Evolutionary conservation across 305 asterid genomes (phyloP), one percentile per base, ranked within the genome.

Genomic region (Rubia peregrina): DNA sequence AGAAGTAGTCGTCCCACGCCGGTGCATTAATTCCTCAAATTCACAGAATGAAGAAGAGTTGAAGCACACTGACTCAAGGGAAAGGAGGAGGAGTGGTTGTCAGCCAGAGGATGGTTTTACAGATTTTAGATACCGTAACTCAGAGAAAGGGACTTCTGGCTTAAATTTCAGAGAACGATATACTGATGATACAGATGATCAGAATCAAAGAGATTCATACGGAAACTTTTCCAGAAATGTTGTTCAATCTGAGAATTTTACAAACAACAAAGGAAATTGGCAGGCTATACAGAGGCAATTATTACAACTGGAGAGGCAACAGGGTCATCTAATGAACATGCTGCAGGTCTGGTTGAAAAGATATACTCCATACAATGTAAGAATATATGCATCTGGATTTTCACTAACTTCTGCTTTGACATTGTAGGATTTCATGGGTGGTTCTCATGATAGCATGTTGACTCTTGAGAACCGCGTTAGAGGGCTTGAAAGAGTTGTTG

Each of bases 401-500:
- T 74, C 33, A 33, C 75, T 72, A 62, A 83, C 57, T 40, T 41
- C 38, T 70, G 55, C 63, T 74, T 72, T 82, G 72, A 68, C 78
- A 21, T 64, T 73, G 76, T 83, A 95, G 96, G 98, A 92, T 72
- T 92, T 92, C 81, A 95, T 92, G 98, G 97, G 99, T 40, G 96
- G 99, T 64, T 95, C 98, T 62, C 98, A 89, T 76, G 92, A 89
- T 64, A 89, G 91, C 90, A 92, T 95, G 99, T 75, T 92, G 78
- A 90, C 99, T 68, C 87, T 95, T n/a, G 99, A 95, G 81, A 88
- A 85, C 75, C 87, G 99, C 80, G 98, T 95, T 12, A 80, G 95
- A 63, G 97, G 99, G 64, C 97, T 95, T 41, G 99, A 95, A 89
- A 87, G 99, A 85, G 90, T 95, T 33, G 96, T 95, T 51, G 99